These are phyloP conservation scores for Corchorus olitorius DNA, from an alignment of 345 rosid genomes.

Conservation along the genomic window DNA sequence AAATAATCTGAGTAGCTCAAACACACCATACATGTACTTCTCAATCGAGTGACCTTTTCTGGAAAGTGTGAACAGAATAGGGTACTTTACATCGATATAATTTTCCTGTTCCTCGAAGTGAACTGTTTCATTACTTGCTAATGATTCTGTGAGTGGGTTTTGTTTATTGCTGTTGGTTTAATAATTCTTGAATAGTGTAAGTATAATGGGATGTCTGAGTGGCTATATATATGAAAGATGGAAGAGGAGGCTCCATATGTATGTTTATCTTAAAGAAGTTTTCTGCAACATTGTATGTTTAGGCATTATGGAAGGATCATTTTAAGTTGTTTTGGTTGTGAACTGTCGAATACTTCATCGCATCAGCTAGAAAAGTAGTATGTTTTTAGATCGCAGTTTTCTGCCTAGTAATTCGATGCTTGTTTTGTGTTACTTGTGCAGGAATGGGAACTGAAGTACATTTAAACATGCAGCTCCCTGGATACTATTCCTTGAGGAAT, in stretches of 20 bases:
- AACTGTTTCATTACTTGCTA: not conserved
- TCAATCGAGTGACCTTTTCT: not conserved
- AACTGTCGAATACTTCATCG: not conserved
- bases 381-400: not conserved
- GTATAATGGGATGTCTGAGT: not conserved
- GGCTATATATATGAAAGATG: not conserved
- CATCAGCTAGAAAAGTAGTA: not conserved
- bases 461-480: constrained; percentile 52
- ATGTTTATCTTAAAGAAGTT: not conserved
- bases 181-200: not conserved
- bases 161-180: not conserved
- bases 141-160: not conserved
- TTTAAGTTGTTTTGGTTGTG: not conserved
- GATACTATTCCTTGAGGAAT: constrained; percentile 57
- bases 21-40: too few species aligned
- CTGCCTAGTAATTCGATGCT: not conserved
- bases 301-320: not conserved
- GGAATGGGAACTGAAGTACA: constrained; percentile 78
- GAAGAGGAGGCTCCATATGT: not conserved
- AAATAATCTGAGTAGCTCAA: too few species aligned
- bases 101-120: constrained; percentile 1
- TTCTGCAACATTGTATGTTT: not conserved
- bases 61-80: not conserved
- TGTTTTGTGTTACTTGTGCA: constrained; percentile 25
- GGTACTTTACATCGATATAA: not conserved